Percentiles rank a stretch among this genome's conserved stretches.
phyloP scores from a whole-genome alignment of 805 yeast genomes.

The Yarrowia osloensis region DNA sequence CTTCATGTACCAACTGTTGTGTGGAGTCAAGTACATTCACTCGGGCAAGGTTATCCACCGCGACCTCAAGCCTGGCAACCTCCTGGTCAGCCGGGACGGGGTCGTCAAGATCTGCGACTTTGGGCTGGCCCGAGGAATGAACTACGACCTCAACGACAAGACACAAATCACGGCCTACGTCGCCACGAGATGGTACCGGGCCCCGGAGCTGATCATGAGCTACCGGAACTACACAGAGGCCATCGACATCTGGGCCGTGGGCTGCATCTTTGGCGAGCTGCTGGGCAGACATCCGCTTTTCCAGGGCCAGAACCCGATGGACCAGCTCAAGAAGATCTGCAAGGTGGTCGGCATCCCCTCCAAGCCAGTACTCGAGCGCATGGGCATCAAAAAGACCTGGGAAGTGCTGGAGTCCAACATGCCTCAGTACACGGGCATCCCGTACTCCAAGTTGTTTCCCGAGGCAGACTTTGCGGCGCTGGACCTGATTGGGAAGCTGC shows the following conservation, averaged over 20 bases:
- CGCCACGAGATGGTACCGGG: slow-evolving; percentile 94
- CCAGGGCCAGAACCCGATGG: slow-evolving; percentile 68
- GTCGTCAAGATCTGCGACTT: slow-evolving; percentile 85
- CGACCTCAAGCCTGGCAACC: slow-evolving; percentile 90
- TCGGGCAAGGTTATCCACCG: slow-evolving; percentile 91
- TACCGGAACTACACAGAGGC: slow-evolving; percentile 51
- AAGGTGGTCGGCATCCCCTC: slow-evolving; percentile 74
- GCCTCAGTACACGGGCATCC: slow-evolving; percentile 16
- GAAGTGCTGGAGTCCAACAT: slow-evolving; percentile 21
- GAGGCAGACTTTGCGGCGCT: slow-evolving; percentile 55
- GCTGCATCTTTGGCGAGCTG: slow-evolving; percentile 85
- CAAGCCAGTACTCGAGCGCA: slow-evolving; percentile 21
- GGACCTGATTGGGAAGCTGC: slow-evolving; percentile 54
- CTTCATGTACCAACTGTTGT: slow-evolving; percentile 75
- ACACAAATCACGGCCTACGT: slow-evolving; percentile 56
- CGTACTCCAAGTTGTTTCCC: slow-evolving; percentile 53
- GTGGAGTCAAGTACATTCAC: slow-evolving; percentile 87
- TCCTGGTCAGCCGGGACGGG: slow-evolving; percentile 74
- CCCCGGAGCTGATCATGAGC: slow-evolving; percentile 81
- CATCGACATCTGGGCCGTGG: slow-evolving; percentile 92
- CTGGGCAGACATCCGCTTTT: slow-evolving; percentile 80
- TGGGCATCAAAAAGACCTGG: slow-evolving; percentile 28
- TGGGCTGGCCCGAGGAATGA: slow-evolving; percentile 83
- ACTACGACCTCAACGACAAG: slow-evolving; percentile 32
- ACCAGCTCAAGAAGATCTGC: slow-evolving; percentile 70